These are phyloP conservation scores for Acorus gramineus DNA, from an alignment of 106 monocot genomes.

Conservation along the genomic window DNA sequence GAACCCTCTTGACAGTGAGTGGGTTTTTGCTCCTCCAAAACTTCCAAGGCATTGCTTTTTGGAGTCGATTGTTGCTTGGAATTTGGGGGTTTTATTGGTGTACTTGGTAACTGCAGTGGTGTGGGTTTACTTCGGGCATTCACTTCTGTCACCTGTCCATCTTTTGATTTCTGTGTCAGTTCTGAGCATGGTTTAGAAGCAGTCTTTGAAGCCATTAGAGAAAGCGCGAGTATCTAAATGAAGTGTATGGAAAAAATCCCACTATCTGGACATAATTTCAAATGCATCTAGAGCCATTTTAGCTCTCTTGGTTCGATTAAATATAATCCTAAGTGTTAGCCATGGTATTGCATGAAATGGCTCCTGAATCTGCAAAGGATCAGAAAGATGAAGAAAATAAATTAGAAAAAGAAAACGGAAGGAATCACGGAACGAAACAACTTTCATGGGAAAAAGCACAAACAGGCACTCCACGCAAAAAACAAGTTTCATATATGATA, in stretches of 20 bases:
- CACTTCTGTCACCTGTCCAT: slow-evolving; percentile 8
- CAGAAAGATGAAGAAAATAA: too few relatives aligned
- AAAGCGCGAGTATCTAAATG: neutral
- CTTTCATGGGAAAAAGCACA: too few relatives aligned
- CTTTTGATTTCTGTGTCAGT: slow-evolving; percentile 1
- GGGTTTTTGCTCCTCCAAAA: neutral
- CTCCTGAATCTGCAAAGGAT: too few relatives aligned
- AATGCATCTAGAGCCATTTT: neutral
- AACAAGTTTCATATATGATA: too few relatives aligned
- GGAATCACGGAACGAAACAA: too few relatives aligned
- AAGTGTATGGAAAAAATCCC: neutral
- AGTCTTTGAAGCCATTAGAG: slow-evolving; percentile 29
- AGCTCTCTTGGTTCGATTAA: too few relatives aligned
- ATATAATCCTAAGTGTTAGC: too few relatives aligned
- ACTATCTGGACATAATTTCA: neutral
- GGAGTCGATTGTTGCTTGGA: neutral
- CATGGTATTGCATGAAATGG: too few relatives aligned
- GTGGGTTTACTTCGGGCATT: slow-evolving; percentile 3
- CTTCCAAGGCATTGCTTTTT: neutral
- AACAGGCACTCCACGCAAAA: too few relatives aligned
- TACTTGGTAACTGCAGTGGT: slow-evolving; percentile 4
- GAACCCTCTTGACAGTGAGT: slow-evolving; percentile 1
- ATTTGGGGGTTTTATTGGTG: slow-evolving; percentile 1
- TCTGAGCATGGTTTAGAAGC: neutral
- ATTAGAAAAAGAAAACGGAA: too few relatives aligned